A percentile compares a stretch with the other conserved stretches of the same genome.
Evolutionary conservation across 148 eudicot genomes (phyloP).

Genomic region (Chenopodium suecicum): DNA sequence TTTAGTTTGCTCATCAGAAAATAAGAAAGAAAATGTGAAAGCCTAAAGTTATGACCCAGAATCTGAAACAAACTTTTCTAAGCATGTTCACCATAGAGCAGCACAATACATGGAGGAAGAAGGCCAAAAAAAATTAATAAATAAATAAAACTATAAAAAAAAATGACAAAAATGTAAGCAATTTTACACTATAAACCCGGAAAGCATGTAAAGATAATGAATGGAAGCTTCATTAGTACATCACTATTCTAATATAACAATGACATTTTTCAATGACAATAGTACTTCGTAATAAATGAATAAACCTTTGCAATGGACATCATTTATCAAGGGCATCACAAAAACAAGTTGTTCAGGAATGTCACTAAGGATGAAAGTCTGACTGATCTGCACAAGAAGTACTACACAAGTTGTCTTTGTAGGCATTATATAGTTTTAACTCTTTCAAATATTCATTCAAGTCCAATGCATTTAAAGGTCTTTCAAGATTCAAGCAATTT

Average conservation of each 20-base stretch:
- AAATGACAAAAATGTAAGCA: neutral
- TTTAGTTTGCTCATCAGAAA: conserved; percentile 24
- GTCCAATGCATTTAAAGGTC: neutral
- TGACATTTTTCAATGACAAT: neutral
- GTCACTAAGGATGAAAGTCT: neutral
- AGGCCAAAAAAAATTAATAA: no score
- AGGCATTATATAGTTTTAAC: neutral
- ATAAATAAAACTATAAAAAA: no score
- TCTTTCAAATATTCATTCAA: neutral
- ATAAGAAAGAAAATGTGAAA: conserved; percentile 9
- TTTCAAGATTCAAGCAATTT: neutral
- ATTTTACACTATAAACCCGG: neutral
- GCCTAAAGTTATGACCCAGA: neutral
- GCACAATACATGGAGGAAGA: neutral
- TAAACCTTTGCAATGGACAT: neutral
- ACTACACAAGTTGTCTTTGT: neutral
- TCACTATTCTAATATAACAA: neutral
- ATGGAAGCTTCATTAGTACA: neutral
- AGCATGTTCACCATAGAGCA: neutral
- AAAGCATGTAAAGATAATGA: neutral
- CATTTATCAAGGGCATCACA: neutral
- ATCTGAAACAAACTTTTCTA: neutral
- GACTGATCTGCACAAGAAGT: neutral
- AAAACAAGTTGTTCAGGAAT: neutral
- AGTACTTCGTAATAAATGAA: neutral